Evolutionary conservation across 495 filamentous ascomycete genomes (phyloP).

Genomic region (Podospora fimiseda): DNA sequence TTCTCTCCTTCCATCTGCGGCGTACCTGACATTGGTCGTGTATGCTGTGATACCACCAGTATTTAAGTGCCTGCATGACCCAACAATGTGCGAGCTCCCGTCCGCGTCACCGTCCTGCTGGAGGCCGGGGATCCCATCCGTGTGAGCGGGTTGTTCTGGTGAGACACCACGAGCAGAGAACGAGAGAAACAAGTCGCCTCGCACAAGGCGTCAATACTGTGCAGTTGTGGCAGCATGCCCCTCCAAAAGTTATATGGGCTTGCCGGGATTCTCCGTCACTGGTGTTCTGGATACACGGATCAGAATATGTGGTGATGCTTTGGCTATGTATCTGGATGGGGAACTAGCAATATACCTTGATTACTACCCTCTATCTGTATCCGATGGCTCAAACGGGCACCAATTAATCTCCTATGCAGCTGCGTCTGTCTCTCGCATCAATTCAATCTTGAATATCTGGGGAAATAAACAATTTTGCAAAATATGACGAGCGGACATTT

Average conservation of each 20-base stretch:
- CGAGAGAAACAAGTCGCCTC: neutral
- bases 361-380: neutral
- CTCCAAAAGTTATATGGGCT: neutral
- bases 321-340: neutral
- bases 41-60: slow-evolving; percentile 14
- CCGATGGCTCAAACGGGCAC: neutral
- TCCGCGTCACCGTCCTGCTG: slow-evolving; percentile 6
- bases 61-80: slow-evolving; percentile 14
- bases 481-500: neutral
- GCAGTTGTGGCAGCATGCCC: too few species aligned
- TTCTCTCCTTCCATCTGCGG: neutral
- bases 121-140: slow-evolving; percentile 4
- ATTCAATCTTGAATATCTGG: neutral
- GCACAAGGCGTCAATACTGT: neutral
- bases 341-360: neutral
- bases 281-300: neutral
- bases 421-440: neutral
- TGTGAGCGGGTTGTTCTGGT: neutral
- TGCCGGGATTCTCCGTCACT: neutral
- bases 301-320: neutral
- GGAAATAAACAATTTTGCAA: too few species aligned
- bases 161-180: slow-evolving; percentile 5
- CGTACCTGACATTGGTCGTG: slow-evolving; percentile 17
- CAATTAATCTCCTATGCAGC: neutral
- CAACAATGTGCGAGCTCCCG: slow-evolving; percentile 7